Percentiles rank a stretch among this genome's conserved stretches.
These are phyloP conservation scores for Fonsecaea nubica DNA, from an alignment of 2,329 filamentous ascomycete genomes.

Conservation along the genomic window DNA sequence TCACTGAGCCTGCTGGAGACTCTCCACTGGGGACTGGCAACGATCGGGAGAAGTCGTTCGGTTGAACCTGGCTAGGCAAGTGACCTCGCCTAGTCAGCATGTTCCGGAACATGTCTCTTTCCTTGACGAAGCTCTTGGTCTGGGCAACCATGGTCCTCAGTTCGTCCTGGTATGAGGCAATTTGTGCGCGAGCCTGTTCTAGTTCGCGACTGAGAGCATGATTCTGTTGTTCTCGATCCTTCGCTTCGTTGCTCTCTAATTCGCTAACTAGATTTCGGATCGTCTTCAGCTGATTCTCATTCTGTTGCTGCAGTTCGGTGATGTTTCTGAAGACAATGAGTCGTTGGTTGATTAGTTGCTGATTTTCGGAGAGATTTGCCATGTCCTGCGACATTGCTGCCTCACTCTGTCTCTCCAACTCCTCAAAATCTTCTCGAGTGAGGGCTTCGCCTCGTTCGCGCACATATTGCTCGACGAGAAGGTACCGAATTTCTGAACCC, in stretches of 20 bases:
- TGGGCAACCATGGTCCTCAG: conserved; percentile 80
- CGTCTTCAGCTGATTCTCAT: conserved; percentile 80
- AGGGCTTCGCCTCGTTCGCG: conserved; percentile 80
- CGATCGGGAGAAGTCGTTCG: conserved; percentile 74
- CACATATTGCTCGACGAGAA: conserved; percentile 84
- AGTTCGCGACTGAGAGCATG: conserved; percentile 71
- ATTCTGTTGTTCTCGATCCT: conserved; percentile 62
- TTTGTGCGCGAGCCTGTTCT: conserved; percentile 64
- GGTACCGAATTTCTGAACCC: conserved; percentile 85
- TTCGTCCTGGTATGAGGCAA: conserved; percentile 83
- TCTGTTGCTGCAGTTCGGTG: conserved; percentile 83
- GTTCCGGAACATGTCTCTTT: conserved; percentile 96
- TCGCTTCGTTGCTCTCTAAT: conserved; percentile 89
- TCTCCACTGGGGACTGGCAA: conserved; percentile 59
- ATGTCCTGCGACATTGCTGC: conserved; percentile 71
- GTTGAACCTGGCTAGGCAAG: conserved; percentile 65
- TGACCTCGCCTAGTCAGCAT: conserved; percentile 81
- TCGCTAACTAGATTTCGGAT: conserved; percentile 83
- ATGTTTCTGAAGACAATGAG: conserved; percentile 90
- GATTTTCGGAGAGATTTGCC: conserved; percentile 80
- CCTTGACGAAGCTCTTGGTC: conserved; percentile 90
- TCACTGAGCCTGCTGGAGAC: conserved; percentile 57
- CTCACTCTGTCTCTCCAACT: conserved; percentile 64
- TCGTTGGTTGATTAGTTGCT: conserved; percentile 85
- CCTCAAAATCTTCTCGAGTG: conserved; percentile 76